Evolutionary conservation across 2,329 filamentous ascomycete genomes (phyloP).

Genomic region (Cladosporium sp.): DNA sequence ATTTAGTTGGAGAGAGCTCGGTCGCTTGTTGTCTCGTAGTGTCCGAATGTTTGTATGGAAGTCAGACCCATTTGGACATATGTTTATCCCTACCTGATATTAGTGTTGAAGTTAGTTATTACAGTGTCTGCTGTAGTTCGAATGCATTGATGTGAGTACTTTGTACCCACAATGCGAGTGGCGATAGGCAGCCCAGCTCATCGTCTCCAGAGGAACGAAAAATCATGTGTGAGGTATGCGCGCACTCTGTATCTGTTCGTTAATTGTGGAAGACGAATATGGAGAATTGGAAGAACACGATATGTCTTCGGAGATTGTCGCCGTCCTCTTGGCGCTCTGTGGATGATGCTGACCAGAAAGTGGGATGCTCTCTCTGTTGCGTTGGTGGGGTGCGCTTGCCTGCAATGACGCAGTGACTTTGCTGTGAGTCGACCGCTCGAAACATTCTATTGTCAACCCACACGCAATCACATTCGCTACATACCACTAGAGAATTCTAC

Average conservation of each 20-base stretch:
- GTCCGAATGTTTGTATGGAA: neutral
- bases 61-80: neutral
- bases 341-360: neutral
- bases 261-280: neutral
- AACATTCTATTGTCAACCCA: neutral
- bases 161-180: neutral
- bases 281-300: neutral
- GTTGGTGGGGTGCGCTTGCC: conserved; percentile 1
- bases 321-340: neutral
- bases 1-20: neutral
- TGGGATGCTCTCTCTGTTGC: neutral
- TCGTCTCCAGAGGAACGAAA: no score
- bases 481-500: neutral
- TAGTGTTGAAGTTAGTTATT: neutral
- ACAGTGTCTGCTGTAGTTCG: neutral
- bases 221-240: neutral
- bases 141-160: neutral
- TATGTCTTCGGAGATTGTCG: neutral
- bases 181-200: neutral
- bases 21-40: neutral
- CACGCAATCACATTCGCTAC: neutral
- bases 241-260: neutral
- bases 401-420: conserved; percentile 9
- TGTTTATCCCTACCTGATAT: neutral
- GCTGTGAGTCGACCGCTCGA: neutral